Conservation (phyloP, 148 eudicot genomes). For the Salicornia ramosissima region DNA sequence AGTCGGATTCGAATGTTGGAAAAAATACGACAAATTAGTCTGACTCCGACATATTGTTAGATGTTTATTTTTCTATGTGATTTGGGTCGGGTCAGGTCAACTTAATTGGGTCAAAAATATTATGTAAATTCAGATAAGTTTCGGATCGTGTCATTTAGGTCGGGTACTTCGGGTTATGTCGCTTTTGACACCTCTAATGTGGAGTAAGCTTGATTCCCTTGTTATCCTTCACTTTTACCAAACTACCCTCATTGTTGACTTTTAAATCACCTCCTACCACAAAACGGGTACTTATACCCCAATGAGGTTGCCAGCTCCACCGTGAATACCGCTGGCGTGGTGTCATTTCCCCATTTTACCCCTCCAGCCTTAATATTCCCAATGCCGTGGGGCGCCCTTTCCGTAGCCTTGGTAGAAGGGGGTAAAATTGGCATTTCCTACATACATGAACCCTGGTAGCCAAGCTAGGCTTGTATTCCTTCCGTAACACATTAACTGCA, state of each 20-base stretch:
- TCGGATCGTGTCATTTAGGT: too few species aligned
- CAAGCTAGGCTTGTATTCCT: conserved; percentile 7
- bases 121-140: too few species aligned
- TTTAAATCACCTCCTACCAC: conserved; percentile 37
- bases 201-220: conserved; percentile 50
- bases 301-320: conserved; percentile 54
- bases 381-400: background rate
- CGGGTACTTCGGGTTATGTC: too few species aligned
- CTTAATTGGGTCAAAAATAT: too few species aligned
- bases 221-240: conserved; percentile 36
- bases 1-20: too few species aligned
- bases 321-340: conserved; percentile 30
- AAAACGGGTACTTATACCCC: conserved; percentile 42
- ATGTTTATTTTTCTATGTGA: too few species aligned
- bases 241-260: conserved; percentile 36
- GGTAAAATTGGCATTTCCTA: background rate
- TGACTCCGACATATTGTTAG: too few species aligned
- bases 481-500: too few species aligned
- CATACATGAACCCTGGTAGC: background rate
- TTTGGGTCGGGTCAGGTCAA: too few species aligned
- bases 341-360: conserved; percentile 31
- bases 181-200: too few species aligned
- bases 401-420: conserved; percentile 14
- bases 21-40: too few species aligned
- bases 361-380: conserved; percentile 17